Conservation (phyloP, 2,329 filamentous ascomycete genomes). For the Ustulina deusta region DNA sequence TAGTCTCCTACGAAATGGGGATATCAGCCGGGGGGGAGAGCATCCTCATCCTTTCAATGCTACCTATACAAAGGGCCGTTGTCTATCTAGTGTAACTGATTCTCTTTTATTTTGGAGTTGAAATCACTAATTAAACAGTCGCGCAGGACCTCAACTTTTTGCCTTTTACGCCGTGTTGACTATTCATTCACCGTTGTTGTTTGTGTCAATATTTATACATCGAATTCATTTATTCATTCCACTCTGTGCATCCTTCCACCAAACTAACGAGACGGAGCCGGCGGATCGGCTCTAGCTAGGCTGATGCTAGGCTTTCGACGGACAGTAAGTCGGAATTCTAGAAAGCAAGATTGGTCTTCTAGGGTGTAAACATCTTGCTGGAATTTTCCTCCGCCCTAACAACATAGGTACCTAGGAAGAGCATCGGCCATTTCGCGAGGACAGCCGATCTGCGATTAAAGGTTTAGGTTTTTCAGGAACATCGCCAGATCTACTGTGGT, state of each 20-base stretch:
- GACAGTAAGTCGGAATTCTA: background rate
- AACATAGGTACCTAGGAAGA: background rate
- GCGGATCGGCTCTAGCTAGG: background rate
- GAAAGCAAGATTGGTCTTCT: background rate
- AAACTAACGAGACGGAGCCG: background rate
- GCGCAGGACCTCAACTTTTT: background rate
- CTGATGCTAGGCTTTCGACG: background rate
- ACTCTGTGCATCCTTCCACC: background rate
- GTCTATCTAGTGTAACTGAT: background rate
- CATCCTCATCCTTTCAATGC: no score
- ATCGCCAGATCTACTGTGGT: background rate
- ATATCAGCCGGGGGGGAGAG: background rate
- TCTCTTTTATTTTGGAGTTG: background rate
- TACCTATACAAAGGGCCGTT: no score
- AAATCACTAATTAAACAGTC: background rate
- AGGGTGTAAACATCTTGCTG: background rate
- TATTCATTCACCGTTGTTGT: background rate
- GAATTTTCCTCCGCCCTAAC: background rate
- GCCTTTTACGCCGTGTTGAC: background rate
- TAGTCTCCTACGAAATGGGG: background rate
- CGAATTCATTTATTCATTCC: background rate
- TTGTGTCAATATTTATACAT: background rate
- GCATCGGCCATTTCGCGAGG: background rate
- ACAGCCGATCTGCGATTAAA: background rate
- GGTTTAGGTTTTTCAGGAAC: background rate